Evolutionary conservation across 306 rosid genomes (phyloP), one percentile per base, ranked within the genome.

Genomic region (Sicyos edulis): DNA sequence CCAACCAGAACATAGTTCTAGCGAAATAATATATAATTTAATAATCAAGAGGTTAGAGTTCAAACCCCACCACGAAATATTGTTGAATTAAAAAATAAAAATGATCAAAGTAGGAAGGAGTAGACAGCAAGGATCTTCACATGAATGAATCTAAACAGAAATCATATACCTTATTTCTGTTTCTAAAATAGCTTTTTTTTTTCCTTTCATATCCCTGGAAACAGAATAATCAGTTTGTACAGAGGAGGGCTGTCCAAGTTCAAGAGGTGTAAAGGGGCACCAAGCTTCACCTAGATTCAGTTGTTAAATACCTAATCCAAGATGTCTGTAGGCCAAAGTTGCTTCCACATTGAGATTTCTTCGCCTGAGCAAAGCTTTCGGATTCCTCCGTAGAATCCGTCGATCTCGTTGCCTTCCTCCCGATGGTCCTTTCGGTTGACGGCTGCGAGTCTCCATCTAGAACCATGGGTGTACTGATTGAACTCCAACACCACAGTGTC

Each of bases 321-420:
- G 64, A 82, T 77, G 58, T 86, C 88, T 32, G 88, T 44, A 57
- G 98, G 98, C 97, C 96, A 93, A 53, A 93, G 82, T 54, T 52
- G 75, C 80, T 71, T 93, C 98, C 98, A 93, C 20, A 63, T 71
- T 60, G 85, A 77, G 77, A 90, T 85, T 79, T 88, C 97, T 44
- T 54, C 58, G 42, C 77, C 73, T 6, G 10, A 74, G 70, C 69
- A 62, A 37, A 93, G 87, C 90, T 90, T 90, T 72, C 96, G 80
- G 77, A 90, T 80, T 77, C 98, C 98, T 2, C 98, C 98, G 12
- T 90, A 93, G 64, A 93, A 93, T 14, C 97, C 97, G 13, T 88
- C 98, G 0, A 84, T 83, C 75, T 88, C 98, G 13, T 91, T 86
- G 62, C 97, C 98, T 47, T 93, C 96, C 75, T 88, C 92, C 49